phyloP scores from a whole-genome alignment of 495 filamentous ascomycete genomes.

The Penicillium soppii region DNA sequence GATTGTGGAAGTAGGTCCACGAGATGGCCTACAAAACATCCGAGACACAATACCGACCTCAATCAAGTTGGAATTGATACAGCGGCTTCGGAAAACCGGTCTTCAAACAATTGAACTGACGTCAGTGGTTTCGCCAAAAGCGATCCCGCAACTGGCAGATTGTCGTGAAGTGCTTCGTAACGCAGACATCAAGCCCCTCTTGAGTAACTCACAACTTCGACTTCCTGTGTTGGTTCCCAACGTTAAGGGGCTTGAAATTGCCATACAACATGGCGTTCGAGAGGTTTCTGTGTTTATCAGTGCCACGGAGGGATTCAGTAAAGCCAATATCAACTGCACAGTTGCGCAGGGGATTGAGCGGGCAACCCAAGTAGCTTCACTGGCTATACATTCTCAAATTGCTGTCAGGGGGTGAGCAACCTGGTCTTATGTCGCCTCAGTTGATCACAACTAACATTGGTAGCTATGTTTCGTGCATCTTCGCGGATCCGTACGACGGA shows the following conservation, averaged over 20 bases:
- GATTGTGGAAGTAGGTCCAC: slow-evolving; percentile 49
- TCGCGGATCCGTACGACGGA: slow-evolving; percentile 41
- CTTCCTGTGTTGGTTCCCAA: slow-evolving; percentile 45
- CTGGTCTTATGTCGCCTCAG: background rate
- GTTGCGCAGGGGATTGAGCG: slow-evolving; percentile 33
- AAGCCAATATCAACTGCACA: slow-evolving; percentile 43
- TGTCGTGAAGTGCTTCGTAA: slow-evolving; percentile 30
- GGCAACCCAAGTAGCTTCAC: slow-evolving; percentile 22
- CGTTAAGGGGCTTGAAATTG: slow-evolving; percentile 39
- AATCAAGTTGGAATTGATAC: slow-evolving; percentile 41
- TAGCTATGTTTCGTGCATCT: slow-evolving; percentile 48
- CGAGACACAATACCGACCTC: slow-evolving; percentile 30
- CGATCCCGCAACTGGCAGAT: slow-evolving; percentile 44
- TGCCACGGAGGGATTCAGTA: slow-evolving; percentile 43
- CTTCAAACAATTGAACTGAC: slow-evolving; percentile 42
- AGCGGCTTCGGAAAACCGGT: slow-evolving; percentile 27
- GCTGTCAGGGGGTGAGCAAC: slow-evolving; percentile 38
- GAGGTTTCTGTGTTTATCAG: slow-evolving; percentile 46
- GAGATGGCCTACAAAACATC: slow-evolving; percentile 49
- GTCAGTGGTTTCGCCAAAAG: slow-evolving; percentile 43
- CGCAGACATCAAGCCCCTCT: slow-evolving; percentile 1
- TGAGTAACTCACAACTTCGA: slow-evolving; percentile 9
- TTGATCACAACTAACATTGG: background rate
- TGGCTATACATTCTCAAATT: slow-evolving; percentile 20
- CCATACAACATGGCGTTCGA: slow-evolving; percentile 24